Evolutionary conservation across 805 yeast genomes (phyloP), one percentile per base, ranked within the genome.

Genomic region (Ogataea methylovora): DNA sequence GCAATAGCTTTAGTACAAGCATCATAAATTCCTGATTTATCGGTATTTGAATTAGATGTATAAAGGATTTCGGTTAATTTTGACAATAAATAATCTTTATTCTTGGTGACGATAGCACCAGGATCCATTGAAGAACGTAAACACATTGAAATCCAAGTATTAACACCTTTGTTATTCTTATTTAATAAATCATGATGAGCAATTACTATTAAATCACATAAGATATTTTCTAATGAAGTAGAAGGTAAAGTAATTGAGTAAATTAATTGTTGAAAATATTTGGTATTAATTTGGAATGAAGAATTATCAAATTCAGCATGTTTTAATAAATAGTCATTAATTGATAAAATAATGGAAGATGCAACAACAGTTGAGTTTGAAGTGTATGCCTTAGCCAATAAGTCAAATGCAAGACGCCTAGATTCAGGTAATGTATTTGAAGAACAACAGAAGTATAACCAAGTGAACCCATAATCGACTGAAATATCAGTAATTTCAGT

Each of bases 131-230:
- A 49, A 7, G 82, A 69, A 30, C 72, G 62, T 46, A 79, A 72
- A 24, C 77, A 77, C 27, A 86, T 56, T 0, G 83, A 83, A 23
- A 86, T 81, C 97, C 97, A 90, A 6, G 23, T 7, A 11, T 30
- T 30, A 11, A 14, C 16, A 2, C 81, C 79, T 39, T 71, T 59
- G 2, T 44, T 51, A 64, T 59, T 41, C 54, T 37, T 29, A 4
- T 56, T 42, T n/a, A 73, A 51, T 3, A 44, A 34, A 2, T 46
- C 32, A 38, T 64, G 66, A 45, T 79, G 82, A 13, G 69, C 45
- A 5, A 69, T 41, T 17, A 74, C 51, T 13, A 77, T 48, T 13
- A 65, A 39, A 8, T 63, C 56, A 14, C 66, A 40, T 12, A 79
- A 41, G 16, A 63, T 57, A 7, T 51, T 37, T 3, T 44, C 19